Base-by-base conservation (phyloP, 371 early-diverging fungal species). In the Mucor saturninus region DNA sequence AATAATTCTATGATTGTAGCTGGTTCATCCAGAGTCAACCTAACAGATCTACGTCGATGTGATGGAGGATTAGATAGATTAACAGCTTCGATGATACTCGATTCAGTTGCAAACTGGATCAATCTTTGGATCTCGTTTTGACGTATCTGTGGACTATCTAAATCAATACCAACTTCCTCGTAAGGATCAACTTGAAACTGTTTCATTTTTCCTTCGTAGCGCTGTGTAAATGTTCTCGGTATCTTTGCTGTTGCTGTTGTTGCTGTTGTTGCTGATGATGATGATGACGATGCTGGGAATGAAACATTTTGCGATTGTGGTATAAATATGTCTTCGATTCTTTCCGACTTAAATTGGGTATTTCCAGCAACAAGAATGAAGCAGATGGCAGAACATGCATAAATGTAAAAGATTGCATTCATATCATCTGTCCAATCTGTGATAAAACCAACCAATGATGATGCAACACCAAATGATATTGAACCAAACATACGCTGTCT, bases 401-500 rank as follows among this genome's bases (percentile, higher is more conserved):
- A 82, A 26, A 77, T 71, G 31, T 82, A 82, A 54, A 82, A 82
- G 1, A 79, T 82, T 8, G 75, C 74, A 56, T 82, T 79, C 80
- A 79, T 79, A 39, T 82, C 78, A 21, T 72, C 68, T 21, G 78
- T 76, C 77, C 76, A 77, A 42, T 82, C 80, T 1, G 75, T 71
- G 32, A 77, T 76, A 53, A 77, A 74, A 14, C 83, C 83, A 0
- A 79, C 83, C 32, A 82, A 48, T 2, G 76, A 76, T 1, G 78
- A 79, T 2, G 83, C 80, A 6, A 82, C 70, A 50, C 83, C 83
- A 56, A 77, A 79, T 8, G 83, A 70, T 38, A 82, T 79, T 7
- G 83, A 82, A 11, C 83, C 83, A 72, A 71, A 82, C 83, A 82
- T 82, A 30, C 83, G 76, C 55, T 82, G 83, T 15, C 80, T 68